These are phyloP conservation scores for Dissophora ornata DNA, from an alignment of 192 early-diverging fungal genomes.

Conservation along the genomic window DNA sequence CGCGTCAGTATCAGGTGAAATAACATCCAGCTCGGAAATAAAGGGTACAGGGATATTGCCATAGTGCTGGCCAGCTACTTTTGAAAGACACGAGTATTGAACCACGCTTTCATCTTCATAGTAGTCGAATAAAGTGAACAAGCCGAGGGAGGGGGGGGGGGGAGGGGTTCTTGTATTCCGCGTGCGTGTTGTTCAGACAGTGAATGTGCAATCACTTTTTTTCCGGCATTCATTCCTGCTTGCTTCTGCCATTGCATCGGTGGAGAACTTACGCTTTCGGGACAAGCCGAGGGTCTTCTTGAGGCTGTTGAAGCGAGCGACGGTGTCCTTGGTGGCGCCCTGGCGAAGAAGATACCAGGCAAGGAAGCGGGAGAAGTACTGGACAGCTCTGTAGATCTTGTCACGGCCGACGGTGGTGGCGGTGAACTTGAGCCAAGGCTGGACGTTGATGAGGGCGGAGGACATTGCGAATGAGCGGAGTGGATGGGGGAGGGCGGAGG, in stretches of 20 bases:
- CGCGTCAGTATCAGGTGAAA: no score
- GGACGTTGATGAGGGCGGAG: conserved; percentile 36
- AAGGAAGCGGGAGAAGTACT: conserved; percentile 88
- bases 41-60: no score
- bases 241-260: no score
- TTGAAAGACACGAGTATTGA: background rate
- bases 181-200: no score
- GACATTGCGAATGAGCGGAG: conserved; percentile 11
- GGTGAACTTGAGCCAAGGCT: conserved; percentile 64
- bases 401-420: conserved; percentile 78
- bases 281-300: conserved; percentile 70
- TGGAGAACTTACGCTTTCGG: conserved; percentile 72
- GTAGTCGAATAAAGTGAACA: conserved; percentile 27
- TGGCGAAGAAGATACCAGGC: conserved; percentile 71
- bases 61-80: no score
- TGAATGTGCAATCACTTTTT: no score
- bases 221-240: no score
- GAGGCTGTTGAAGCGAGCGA: conserved; percentile 69
- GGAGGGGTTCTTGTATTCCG: background rate
- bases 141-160: no score
- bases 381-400: conserved; percentile 83
- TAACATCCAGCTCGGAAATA: no score
- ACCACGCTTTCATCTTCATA: background rate
- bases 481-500: background rate
- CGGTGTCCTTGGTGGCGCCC: conserved; percentile 66